phyloP scores from a whole-genome alignment of 73 alveolate species.

The Symbiodinium natans region DNA sequence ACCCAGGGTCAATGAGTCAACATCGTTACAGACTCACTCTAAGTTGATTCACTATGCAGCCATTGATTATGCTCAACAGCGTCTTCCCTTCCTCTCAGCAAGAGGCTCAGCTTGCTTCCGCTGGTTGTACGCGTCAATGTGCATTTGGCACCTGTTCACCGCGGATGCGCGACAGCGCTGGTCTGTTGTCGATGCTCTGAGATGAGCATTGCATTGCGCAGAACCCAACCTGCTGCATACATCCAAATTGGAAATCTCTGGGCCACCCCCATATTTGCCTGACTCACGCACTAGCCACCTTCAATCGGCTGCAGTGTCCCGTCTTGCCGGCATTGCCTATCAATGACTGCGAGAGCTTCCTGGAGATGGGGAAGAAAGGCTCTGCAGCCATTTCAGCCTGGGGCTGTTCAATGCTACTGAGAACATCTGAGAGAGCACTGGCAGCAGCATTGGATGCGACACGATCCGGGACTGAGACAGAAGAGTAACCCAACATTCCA shows the following conservation, averaged over 20 bases:
- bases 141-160: slow-evolving; percentile 67
- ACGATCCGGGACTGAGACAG: background rate
- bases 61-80: background rate
- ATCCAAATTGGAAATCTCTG: slow-evolving; percentile 56
- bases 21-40: no score
- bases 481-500: slow-evolving; percentile 73
- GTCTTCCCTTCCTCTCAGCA: background rate
- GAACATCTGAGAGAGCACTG: background rate
- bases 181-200: no score
- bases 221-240: slow-evolving; percentile 6
- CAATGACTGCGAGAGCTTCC: slow-evolving; percentile 20
- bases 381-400: slow-evolving; percentile 78
- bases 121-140: slow-evolving; percentile 54
- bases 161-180: no score
- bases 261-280: slow-evolving; percentile 84
- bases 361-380: slow-evolving; percentile 87
- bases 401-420: background rate
- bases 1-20: no score
- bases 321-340: background rate
- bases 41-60: no score
- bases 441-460: background rate
- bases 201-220: no score
- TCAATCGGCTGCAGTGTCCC: background rate
- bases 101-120: slow-evolving; percentile 74
- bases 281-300: background rate